Evolutionary conservation across 768 basidiomycete species (phyloP).

Genomic region (Boletus tomentosulus): DNA sequence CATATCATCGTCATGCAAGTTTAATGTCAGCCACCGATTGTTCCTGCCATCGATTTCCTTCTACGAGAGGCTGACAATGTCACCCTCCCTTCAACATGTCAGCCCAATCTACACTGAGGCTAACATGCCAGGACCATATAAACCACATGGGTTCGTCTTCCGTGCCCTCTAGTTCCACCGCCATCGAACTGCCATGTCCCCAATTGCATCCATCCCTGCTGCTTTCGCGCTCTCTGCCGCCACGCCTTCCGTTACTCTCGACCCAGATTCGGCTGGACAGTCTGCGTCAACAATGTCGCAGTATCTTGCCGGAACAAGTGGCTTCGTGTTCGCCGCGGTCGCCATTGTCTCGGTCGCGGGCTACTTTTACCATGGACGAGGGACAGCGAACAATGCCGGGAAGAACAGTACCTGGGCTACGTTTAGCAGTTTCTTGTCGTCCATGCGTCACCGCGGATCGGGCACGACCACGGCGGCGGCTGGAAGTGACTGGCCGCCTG

Average conservation of each 20-base stretch:
- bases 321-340: slow-evolving; percentile 15
- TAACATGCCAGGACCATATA: slow-evolving; percentile 8
- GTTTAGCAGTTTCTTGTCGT: slow-evolving; percentile 6
- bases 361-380: slow-evolving; percentile 15
- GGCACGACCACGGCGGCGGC: background rate
- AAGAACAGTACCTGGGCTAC: slow-evolving; percentile 5
- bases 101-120: slow-evolving; percentile 5
- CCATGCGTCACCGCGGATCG: slow-evolving; percentile 1
- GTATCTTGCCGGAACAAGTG: slow-evolving; percentile 9
- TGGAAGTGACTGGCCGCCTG: background rate
- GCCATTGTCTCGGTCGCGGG: slow-evolving; percentile 12
- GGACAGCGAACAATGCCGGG: background rate
- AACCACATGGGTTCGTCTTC: background rate
- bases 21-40: too few species aligned
- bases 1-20: too few species aligned
- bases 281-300: background rate
- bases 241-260: slow-evolving; percentile 2
- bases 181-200: slow-evolving; percentile 16
- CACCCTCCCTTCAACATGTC: background rate
- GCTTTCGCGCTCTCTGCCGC: background rate
- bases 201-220: slow-evolving; percentile 9
- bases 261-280: background rate
- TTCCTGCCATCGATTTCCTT: background rate
- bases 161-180: background rate
- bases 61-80: slow-evolving; percentile 11